These are phyloP conservation scores for Diaporthe aspalathi DNA, from an alignment of 2,329 filamentous ascomycete genomes.

Conservation along the genomic window DNA sequence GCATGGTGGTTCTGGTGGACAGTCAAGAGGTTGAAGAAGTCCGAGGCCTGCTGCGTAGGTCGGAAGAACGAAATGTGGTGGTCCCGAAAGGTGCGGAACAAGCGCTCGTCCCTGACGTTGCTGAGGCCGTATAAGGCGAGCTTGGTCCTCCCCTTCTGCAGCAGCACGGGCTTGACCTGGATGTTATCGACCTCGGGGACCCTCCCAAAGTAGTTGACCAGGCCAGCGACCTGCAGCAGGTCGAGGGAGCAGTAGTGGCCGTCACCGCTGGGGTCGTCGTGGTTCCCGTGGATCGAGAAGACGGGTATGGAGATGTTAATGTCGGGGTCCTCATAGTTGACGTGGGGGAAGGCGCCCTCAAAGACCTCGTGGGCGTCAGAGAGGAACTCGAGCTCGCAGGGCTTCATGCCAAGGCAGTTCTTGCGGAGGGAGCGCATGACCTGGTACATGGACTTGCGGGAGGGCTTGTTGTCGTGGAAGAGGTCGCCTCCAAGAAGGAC, in stretches of 20 bases:
- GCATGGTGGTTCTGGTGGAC: constrained; percentile 97
- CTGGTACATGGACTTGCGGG: constrained; percentile 94
- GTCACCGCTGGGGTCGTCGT: constrained; percentile 97
- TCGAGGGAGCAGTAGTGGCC: constrained; percentile 93
- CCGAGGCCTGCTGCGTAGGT: constrained; percentile 80
- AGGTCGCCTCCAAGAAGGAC: constrained; percentile 93
- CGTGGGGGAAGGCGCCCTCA: constrained; percentile 87
- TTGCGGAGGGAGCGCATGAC: constrained; percentile 94
- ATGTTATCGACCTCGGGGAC: constrained; percentile 95
- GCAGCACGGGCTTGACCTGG: constrained; percentile 86
- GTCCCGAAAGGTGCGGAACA: constrained; percentile 94
- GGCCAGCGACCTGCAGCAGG: constrained; percentile 86
- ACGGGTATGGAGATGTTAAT: constrained; percentile 98
- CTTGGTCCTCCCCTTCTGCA: constrained; percentile 95
- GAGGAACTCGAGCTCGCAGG: constrained; percentile 93
- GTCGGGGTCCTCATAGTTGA: constrained; percentile 97
- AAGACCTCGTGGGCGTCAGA: constrained; percentile 94
- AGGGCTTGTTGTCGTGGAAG: constrained; percentile 98
- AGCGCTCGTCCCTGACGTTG: constrained; percentile 93
- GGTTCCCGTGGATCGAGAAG: constrained; percentile 98
- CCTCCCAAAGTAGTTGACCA: constrained; percentile 96
- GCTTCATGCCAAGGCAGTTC: constrained; percentile 95
- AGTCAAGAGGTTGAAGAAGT: constrained; percentile 97
- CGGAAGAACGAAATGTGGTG: constrained; percentile 94
- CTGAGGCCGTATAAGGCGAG: constrained; percentile 93